Evolutionary conservation across 2,329 filamentous ascomycete genomes (phyloP), one percentile per base, ranked within the genome.

Genomic region (Kalmusia sp.): DNA sequence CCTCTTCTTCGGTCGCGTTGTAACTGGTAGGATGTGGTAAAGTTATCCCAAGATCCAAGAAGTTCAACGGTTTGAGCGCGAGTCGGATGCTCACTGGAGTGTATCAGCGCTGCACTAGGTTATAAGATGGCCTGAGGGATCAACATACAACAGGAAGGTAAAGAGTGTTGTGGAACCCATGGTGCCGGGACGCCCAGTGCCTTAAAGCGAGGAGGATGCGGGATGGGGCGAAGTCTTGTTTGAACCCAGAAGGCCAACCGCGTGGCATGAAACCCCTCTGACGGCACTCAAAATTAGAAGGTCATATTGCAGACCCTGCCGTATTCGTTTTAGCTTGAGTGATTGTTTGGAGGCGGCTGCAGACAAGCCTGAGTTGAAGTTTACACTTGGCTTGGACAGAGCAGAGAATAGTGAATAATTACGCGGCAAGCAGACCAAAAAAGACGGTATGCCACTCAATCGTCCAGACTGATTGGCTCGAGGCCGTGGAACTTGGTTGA

Each of bases 21-120:
- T 87, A 98, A 92, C 39, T 80, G 80, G 79, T 96, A 93, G 44
- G 86, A 80, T 68, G 84, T 86, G 55, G 83, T 81, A 77, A 97
- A 97, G 79, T 96, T 96, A 79, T 97, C 93, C 93, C 93, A 98
- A 59, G 92, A 96, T 58, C 93, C 93, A 64, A 95, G 82, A 39
- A 97, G 83, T 69, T 90, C 87, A 61, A 97, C 90, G 38, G 88
- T 88, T 58, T 82, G 81, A 58, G 87, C 82, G 46, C 84, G 66
- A 55, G 61, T 56, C 12, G 71, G 71, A 51, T 67, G 70, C 54
- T 74, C 68, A 63, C 72, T 75, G 56, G 34, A 49, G 45, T 15
- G 35, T 48, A 57, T 55, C 54, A 71, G 51, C 71, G 67, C 56
- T 52, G 55, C 44, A 31, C 12, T 24, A 50, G 37, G 49, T 40